These are phyloP conservation scores for Boletus subcaerulescens DNA, from an alignment of 768 basidiomycete species.

Conservation along the genomic window DNA sequence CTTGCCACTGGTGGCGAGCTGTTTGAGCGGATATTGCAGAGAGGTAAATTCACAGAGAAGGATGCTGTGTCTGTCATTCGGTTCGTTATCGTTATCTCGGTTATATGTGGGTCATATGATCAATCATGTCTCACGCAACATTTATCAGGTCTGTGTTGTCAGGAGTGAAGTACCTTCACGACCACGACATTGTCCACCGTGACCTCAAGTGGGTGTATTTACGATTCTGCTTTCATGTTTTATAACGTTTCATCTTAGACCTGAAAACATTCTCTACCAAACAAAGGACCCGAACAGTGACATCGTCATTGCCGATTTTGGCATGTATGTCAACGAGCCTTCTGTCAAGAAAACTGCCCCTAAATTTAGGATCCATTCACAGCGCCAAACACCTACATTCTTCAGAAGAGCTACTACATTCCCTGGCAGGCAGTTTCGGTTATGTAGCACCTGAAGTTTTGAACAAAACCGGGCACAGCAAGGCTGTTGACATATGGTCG, in stretches of 20 bases:
- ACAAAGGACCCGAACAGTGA: conserved; percentile 74
- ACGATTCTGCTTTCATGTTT: not conserved
- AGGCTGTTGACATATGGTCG: conserved; percentile 92
- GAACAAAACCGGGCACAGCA: conserved; percentile 79
- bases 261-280: conserved; percentile 94
- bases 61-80: conserved; percentile 79
- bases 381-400: conserved; percentile 83
- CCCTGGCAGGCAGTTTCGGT: conserved; percentile 78
- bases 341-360: not conserved
- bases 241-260: conserved; percentile 42
- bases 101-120: not conserved
- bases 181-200: conserved; percentile 91
- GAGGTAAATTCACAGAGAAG: conserved; percentile 90
- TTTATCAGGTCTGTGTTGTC: conserved; percentile 67
- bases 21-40: conserved; percentile 81
- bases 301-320: conserved; percentile 95
- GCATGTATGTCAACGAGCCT: conserved; percentile 60
- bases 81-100: conserved; percentile 44
- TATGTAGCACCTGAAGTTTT: conserved; percentile 92
- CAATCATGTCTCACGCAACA: not conserved
- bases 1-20: conserved; percentile 93
- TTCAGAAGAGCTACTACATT: conserved; percentile 64
- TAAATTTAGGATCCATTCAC: not conserved
- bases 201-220: conserved; percentile 74
- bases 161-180: conserved; percentile 86